These are phyloP conservation scores for Protomyces arabidopsidicola DNA, from an alignment of 1,139 yeast genomes.

Conservation along the genomic window DNA sequence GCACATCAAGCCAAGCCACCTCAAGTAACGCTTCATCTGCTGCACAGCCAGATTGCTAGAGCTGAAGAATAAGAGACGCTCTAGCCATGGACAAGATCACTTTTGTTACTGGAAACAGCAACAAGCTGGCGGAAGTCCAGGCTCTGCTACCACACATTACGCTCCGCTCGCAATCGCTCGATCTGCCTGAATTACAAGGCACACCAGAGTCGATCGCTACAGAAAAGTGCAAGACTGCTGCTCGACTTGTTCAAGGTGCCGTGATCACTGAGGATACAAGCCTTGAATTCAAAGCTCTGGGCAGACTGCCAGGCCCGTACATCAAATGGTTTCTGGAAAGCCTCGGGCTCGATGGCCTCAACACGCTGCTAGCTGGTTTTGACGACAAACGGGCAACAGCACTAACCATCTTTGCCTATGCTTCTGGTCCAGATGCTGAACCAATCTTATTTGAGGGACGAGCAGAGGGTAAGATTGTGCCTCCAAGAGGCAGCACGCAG, in stretches of 20 bases:
- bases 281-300: constrained; percentile 72
- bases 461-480: constrained; percentile 64
- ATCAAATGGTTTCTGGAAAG: constrained; percentile 80
- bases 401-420: constrained; percentile 86
- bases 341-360: constrained; percentile 60
- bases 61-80: too few relatives aligned
- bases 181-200: constrained; percentile 69
- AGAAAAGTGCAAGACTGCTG: constrained; percentile 78
- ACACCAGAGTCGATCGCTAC: constrained; percentile 73
- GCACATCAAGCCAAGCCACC: too few relatives aligned
- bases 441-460: constrained; percentile 80
- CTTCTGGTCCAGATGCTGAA: constrained; percentile 71
- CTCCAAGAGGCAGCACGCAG: constrained; percentile 66
- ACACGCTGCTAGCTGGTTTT: constrained; percentile 70
- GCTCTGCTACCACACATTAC: constrained; percentile 14
- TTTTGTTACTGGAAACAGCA: constrained; percentile 31
- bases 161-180: constrained; percentile 24
- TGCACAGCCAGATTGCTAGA: too few relatives aligned
- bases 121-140: constrained; percentile 29
- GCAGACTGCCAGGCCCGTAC: constrained; percentile 87
- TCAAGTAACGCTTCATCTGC: too few relatives aligned
- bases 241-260: constrained; percentile 56
- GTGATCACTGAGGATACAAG: constrained; percentile 96
- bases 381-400: constrained; percentile 84
- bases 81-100: constrained; percentile 15